phyloP scores from a whole-genome alignment of 192 early-diverging fungal species.

The Coemansia sp. region DNA sequence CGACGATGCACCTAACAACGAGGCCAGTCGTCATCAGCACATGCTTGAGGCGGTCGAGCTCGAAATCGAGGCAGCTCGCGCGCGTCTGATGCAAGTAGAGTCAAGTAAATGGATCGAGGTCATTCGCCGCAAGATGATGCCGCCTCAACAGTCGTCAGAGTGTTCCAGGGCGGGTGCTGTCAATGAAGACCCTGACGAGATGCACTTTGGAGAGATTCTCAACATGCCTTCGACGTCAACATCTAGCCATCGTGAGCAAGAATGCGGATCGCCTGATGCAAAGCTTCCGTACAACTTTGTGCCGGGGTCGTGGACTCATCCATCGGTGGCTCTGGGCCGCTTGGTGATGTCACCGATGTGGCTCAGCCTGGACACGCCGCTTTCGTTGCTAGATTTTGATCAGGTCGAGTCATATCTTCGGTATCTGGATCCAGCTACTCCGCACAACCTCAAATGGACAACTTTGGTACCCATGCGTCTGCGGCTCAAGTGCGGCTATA shows the following conservation, averaged over 20 bases:
- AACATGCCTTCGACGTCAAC: constrained; percentile 22
- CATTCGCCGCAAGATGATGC: constrained; percentile 51
- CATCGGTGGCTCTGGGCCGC: constrained; percentile 37
- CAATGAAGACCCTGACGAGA: background rate
- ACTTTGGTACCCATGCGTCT: constrained; percentile 51
- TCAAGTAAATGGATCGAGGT: constrained; percentile 48
- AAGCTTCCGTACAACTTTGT: constrained; percentile 43
- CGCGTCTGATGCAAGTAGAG: constrained; percentile 42
- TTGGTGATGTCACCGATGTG: constrained; percentile 49
- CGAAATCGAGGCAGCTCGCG: constrained; percentile 39
- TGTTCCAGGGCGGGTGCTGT: constrained; percentile 1
- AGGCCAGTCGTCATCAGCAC: constrained; percentile 13
- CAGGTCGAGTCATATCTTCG: constrained; percentile 53
- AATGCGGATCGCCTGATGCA: constrained; percentile 20
- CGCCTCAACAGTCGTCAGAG: constrained; percentile 16
- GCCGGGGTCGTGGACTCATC: constrained; percentile 51
- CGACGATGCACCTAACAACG: background rate
- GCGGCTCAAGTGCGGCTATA: constrained; percentile 50
- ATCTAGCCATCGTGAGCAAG: constrained; percentile 13
- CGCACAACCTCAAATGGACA: constrained; percentile 45
- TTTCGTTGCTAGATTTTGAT: constrained; percentile 44
- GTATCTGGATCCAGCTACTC: constrained; percentile 53
- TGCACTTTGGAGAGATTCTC: constrained; percentile 50
- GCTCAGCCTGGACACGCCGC: constrained; percentile 47
- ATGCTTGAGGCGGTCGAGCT: constrained; percentile 26